A percentile compares a stretch with the other conserved stretches of the same genome.
phyloP scores from a whole-genome alignment of 2,329 filamentous ascomycete genomes.

The Hysterium pulicare region DNA sequence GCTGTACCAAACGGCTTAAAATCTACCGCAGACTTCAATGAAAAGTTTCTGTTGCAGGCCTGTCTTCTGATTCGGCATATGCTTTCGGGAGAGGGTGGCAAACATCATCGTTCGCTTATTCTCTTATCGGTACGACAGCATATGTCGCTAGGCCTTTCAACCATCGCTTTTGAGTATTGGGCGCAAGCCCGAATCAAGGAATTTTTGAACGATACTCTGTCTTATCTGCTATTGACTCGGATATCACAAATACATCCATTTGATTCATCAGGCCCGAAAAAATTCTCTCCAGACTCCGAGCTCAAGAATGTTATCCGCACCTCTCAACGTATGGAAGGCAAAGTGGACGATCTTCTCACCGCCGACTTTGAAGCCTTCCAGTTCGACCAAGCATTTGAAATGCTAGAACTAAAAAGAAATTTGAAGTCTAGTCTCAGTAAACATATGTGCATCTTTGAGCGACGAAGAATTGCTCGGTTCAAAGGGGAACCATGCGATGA shows the following conservation, averaged over 20 bases:
- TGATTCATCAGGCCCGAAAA: conserved; percentile 20
- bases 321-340: conserved; percentile 27
- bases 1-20: not conserved
- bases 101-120: conserved; percentile 23
- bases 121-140: conserved; percentile 33
- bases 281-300: conserved; percentile 28
- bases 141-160: conserved; percentile 27
- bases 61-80: conserved; percentile 23
- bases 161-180: conserved; percentile 27
- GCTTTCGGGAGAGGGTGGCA: conserved; percentile 20
- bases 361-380: conserved; percentile 23
- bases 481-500: conserved; percentile 22
- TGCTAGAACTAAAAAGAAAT: conserved; percentile 21
- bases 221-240: conserved; percentile 26
- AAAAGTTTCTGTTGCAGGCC: conserved; percentile 17
- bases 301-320: conserved; percentile 24
- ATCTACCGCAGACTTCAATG: not conserved
- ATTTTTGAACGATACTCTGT: conserved; percentile 32
- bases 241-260: conserved; percentile 34
- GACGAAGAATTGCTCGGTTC: conserved; percentile 28
- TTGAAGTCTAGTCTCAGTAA: conserved; percentile 28
- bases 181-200: conserved; percentile 28
- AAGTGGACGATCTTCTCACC: conserved; percentile 22
- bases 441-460: conserved; percentile 29
- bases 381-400: conserved; percentile 27